Evolutionary conservation across 2,329 filamentous ascomycete genomes (phyloP), one percentile per base, ranked within the genome.

Genomic region (Nakataea oryzae): DNA sequence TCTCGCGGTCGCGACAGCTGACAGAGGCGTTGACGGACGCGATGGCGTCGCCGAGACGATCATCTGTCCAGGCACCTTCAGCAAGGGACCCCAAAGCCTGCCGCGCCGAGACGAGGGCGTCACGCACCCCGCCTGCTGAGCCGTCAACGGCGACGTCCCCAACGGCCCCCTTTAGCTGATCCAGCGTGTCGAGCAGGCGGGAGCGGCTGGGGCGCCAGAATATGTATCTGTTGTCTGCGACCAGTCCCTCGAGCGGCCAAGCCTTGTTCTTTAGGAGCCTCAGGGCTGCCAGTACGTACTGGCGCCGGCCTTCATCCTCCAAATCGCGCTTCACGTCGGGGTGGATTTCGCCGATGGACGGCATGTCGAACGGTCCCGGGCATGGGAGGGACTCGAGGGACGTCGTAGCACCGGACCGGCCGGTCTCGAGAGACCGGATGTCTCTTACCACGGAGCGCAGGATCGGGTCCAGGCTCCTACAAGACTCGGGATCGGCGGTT

Each of bases 221-320:
- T 17, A 70, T 62, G 41, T 70, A 69, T 41, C 62, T 63, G 61
- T 70, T 67, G 6, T 64, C 62, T 1, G 64, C 50, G 14, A 72
- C 47, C 11, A 63, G 60, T 2, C 60, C 62, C 4, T 61, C 56
- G 2, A 66, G 41, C 8, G 60, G 50, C 30, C 55, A 60, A 14
- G 62, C 58, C 1, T 65, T 65, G 54, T 32, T 67, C 27, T 63
- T 66, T 11, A 64, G 66, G 8, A 64, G 65, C 21, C 60, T 62
- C 1, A 71, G 58, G 6, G 66, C 58, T 1, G 55, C 21, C 26
- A 61, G 62, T 1, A 69, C 54, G 62, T 61, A 63, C 13, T 50
- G 17, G 8, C n/a, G 41, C 41, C 41, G 41, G 1, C 41, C 41
- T n/a, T 8, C 21, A n/a, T 1, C 41, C 58, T 58, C 30, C 8